These are phyloP conservation scores for Phyllosticta ampelicida DNA, from an alignment of 2,329 filamentous ascomycete species.

Conservation along the genomic window DNA sequence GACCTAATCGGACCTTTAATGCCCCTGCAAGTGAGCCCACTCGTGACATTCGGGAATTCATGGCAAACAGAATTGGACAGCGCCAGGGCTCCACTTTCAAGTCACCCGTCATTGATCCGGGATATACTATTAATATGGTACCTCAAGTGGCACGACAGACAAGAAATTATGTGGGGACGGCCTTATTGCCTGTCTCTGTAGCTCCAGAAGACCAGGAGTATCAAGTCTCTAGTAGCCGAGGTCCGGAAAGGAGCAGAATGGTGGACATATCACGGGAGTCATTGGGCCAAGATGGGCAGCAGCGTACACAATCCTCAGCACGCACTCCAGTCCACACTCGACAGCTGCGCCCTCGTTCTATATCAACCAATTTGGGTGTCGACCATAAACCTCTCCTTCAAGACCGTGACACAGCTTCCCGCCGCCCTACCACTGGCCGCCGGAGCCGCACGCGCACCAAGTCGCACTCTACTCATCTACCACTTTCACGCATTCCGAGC, in stretches of 20 bases:
- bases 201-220: background rate
- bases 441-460: slow-evolving; percentile 16
- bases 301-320: background rate
- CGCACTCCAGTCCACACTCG: background rate
- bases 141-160: background rate
- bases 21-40: slow-evolving; percentile 15
- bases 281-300: background rate
- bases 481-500: slow-evolving; percentile 28
- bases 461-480: slow-evolving; percentile 27
- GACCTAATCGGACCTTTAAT: slow-evolving; percentile 13
- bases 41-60: slow-evolving; percentile 23
- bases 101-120: background rate
- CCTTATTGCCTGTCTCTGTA: background rate
- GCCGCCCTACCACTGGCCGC: slow-evolving; percentile 12
- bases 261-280: background rate
- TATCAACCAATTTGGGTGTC: background rate
- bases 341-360: background rate
- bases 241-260: background rate
- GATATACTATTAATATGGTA: background rate
- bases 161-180: background rate
- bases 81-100: slow-evolving; percentile 14
- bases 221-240: background rate
- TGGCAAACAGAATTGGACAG: slow-evolving; percentile 11
- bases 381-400: background rate
- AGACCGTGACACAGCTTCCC: background rate